phyloP scores from a whole-genome alignment of 768 basidiomycete species.

The Trametes villosa region DNA sequence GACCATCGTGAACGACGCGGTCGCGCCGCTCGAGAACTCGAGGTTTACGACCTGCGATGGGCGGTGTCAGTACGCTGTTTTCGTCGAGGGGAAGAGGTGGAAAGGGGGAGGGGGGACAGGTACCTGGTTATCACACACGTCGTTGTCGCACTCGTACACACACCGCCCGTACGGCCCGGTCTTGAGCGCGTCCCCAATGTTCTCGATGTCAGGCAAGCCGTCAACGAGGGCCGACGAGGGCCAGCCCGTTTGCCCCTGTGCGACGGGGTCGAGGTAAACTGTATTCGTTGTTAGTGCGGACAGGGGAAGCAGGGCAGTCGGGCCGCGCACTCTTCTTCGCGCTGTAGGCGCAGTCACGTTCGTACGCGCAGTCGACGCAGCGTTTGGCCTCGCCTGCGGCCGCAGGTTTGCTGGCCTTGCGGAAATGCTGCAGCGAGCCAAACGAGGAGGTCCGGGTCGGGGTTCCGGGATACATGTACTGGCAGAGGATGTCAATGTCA shows the following conservation, averaged over 20 bases:
- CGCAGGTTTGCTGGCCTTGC: slow-evolving; percentile 68
- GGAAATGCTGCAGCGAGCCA: slow-evolving; percentile 85
- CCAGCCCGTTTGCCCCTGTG: slow-evolving; percentile 59
- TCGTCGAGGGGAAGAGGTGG: too few relatives aligned
- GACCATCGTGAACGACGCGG: slow-evolving; percentile 88
- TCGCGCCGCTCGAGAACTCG: slow-evolving; percentile 80
- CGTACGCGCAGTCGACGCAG: slow-evolving; percentile 78
- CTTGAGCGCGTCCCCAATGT: slow-evolving; percentile 71
- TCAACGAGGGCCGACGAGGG: slow-evolving; percentile 74
- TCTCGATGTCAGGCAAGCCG: slow-evolving; percentile 86
- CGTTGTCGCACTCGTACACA: slow-evolving; percentile 84
- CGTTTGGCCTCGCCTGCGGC: slow-evolving; percentile 67
- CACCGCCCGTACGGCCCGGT: slow-evolving; percentile 78
- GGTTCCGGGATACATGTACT: slow-evolving; percentile 69
- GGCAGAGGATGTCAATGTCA: slow-evolving; percentile 83
- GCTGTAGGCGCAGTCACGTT: slow-evolving; percentile 80
- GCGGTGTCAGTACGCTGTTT: not conserved
- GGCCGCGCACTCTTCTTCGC: slow-evolving; percentile 71
- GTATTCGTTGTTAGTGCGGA: slow-evolving; percentile 5
- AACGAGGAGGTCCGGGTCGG: slow-evolving; percentile 82
- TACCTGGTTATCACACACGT: slow-evolving; percentile 42
- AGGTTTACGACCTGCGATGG: slow-evolving; percentile 73
- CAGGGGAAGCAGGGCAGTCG: not conserved
- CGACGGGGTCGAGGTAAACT: slow-evolving; percentile 86
- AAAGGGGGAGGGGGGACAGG: too few relatives aligned